phyloP scores from a whole-genome alignment of 108 stramenopile genomes.

The Craspedostauros australis region DNA sequence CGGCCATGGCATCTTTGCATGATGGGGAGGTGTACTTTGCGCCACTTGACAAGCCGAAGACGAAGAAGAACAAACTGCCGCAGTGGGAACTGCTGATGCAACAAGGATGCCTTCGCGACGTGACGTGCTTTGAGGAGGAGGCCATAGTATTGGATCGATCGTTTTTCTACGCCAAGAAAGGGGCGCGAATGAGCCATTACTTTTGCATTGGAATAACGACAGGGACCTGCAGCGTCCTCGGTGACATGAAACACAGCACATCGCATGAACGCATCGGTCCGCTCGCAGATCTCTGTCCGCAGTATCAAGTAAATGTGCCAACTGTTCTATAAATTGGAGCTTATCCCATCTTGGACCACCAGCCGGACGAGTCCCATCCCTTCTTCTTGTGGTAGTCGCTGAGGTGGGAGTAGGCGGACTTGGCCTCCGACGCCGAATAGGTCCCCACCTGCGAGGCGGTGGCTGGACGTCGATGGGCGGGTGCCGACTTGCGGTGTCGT shows the following conservation, averaged over 20 bases:
- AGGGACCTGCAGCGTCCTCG: constrained; percentile 37
- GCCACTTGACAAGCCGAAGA: background rate
- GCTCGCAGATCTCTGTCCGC: too few relatives aligned
- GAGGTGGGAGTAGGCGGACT: constrained; percentile 74
- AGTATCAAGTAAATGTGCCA: too few relatives aligned
- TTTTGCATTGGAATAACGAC: constrained; percentile 45
- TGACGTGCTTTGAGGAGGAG: constrained; percentile 34
- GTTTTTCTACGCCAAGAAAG: constrained; percentile 25
- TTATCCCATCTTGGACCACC: constrained; percentile 81
- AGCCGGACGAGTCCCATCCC: constrained; percentile 82
- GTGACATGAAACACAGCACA: too few relatives aligned
- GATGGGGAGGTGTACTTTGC: constrained; percentile 44
- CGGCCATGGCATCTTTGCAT: constrained; percentile 36
- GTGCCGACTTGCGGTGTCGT: constrained; percentile 10
- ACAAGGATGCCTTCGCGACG: constrained; percentile 21
- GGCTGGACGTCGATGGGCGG: constrained; percentile 1
- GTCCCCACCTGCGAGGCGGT: constrained; percentile 19
- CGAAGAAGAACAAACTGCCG: constrained; percentile 1
- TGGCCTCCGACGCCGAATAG: constrained; percentile 62
- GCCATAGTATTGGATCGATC: constrained; percentile 10
- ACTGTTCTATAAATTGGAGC: too few relatives aligned
- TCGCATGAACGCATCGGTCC: too few relatives aligned
- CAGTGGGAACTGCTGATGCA: constrained; percentile 37
- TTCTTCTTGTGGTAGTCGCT: constrained; percentile 82
- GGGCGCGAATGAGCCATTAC: constrained; percentile 16